Evolutionary conservation across 1,284 basidiomycete genomes (phyloP).

Genomic region (Apiotrichum mycotoxinovorans): DNA sequence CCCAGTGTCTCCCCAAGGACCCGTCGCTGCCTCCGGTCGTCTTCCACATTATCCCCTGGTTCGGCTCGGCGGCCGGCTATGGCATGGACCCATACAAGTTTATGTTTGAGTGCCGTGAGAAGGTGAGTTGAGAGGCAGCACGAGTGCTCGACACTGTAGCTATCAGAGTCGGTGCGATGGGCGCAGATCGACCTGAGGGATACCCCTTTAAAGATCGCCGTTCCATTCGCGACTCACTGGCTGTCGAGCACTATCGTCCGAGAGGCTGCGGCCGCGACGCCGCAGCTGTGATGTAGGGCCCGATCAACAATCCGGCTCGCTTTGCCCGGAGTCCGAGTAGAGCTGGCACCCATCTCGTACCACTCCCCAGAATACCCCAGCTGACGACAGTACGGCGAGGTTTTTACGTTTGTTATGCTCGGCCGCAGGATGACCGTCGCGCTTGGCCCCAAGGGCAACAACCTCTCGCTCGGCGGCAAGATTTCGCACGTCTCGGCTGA

Average conservation of each 20-base stretch:
- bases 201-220: no score
- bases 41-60: slow-evolving; percentile 71
- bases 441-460: slow-evolving; percentile 87
- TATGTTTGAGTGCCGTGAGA: slow-evolving; percentile 70
- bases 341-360: no score
- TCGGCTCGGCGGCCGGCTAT: slow-evolving; percentile 71
- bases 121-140: slow-evolving; percentile 57
- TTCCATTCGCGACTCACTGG: no score
- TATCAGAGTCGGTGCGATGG: no score
- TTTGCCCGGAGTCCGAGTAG: no score
- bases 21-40: slow-evolving; percentile 67
- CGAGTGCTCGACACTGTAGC: no score
- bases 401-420: slow-evolving; percentile 92
- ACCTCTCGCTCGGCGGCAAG: slow-evolving; percentile 92
- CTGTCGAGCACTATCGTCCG: no score
- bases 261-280: no score
- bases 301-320: no score
- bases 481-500: slow-evolving; percentile 89
- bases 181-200: no score
- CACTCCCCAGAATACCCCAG: no score
- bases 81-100: slow-evolving; percentile 77
- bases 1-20: slow-evolving; percentile 58
- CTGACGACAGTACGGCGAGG: slow-evolving; percentile 57
- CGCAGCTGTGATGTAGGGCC: no score
- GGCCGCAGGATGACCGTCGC: slow-evolving; percentile 89